A percentile compares a stretch with the other conserved stretches of the same genome.
Conservation (phyloP, 2,329 filamentous ascomycete species). For the Penicillium sp. region DNA sequence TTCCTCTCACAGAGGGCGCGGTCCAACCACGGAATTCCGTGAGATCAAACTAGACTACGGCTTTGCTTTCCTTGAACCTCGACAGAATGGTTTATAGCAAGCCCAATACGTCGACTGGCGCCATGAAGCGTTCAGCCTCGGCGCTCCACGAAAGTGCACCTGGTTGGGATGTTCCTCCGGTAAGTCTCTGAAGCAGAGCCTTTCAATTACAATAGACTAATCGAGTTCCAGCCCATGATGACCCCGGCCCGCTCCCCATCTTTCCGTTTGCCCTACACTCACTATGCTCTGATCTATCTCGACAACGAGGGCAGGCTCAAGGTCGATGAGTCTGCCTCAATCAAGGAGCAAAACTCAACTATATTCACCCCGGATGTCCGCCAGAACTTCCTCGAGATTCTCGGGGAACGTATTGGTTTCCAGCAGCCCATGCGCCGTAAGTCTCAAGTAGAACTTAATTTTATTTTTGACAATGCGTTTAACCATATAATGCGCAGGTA, state of each 20-base stretch:
- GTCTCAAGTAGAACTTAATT: conserved; percentile 12
- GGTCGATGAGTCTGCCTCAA: conserved; percentile 39
- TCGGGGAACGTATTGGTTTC: conserved; percentile 37
- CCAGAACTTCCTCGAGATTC: conserved; percentile 41
- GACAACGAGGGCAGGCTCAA: conserved; percentile 40
- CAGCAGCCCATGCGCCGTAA: conserved; percentile 36
- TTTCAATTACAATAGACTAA: conserved; percentile 1
- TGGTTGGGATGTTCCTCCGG: conserved; percentile 38
- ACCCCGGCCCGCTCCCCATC: conserved; percentile 29
- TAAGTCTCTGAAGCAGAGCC: conserved; percentile 17
- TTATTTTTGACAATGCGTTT: background rate
- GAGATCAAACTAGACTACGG: background rate
- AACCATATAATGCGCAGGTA: conserved; percentile 10
- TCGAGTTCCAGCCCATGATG: conserved; percentile 34
- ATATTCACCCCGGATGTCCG: conserved; percentile 41
- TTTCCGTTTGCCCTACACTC: conserved; percentile 36
- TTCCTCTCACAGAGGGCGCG: background rate
- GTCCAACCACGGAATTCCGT: conserved; percentile 4
- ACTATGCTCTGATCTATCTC: conserved; percentile 44
- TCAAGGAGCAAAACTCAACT: conserved; percentile 35
- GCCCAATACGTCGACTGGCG: conserved; percentile 29
- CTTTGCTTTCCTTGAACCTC: conserved; percentile 1
- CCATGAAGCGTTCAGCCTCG: conserved; percentile 38
- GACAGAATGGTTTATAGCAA: conserved; percentile 37
- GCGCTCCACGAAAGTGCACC: conserved; percentile 32